phyloP scores from a whole-genome alignment of 768 basidiomycete species.

The Mycena chlorophos region DNA sequence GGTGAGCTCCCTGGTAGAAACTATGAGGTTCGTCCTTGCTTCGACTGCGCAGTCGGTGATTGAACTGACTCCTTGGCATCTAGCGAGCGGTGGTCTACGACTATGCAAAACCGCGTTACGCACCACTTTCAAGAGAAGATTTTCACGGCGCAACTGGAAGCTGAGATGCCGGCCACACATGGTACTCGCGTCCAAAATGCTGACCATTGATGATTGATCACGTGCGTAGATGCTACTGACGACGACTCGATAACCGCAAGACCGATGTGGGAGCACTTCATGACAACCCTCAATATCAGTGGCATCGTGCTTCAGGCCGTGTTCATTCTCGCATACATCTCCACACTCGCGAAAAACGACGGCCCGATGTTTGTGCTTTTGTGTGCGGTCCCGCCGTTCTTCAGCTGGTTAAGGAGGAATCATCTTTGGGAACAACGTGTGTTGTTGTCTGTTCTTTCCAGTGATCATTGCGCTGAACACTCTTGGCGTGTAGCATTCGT shows the following conservation, averaged over 20 bases:
- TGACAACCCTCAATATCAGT: slow-evolving; percentile 24
- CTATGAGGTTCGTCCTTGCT: neutral
- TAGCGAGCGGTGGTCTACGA: slow-evolving; percentile 1
- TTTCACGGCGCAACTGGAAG: slow-evolving; percentile 25
- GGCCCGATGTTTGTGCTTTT: slow-evolving; percentile 37
- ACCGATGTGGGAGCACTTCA: slow-evolving; percentile 22
- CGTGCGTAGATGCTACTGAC: slow-evolving; percentile 5
- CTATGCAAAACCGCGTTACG: slow-evolving; percentile 21
- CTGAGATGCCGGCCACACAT: slow-evolving; percentile 16
- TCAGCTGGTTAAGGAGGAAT: slow-evolving; percentile 18
- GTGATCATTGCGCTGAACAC: neutral
- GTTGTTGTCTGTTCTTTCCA: neutral
- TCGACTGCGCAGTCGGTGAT: neutral
- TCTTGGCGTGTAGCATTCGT: slow-evolving; percentile 29
- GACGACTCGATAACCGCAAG: slow-evolving; percentile 7
- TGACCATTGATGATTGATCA: neutral
- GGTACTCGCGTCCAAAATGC: neutral
- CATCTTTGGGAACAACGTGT: slow-evolving; percentile 34
- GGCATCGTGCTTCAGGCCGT: slow-evolving; percentile 22
- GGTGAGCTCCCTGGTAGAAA: slow-evolving; percentile 2
- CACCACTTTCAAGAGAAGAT: slow-evolving; percentile 30
- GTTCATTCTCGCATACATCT: slow-evolving; percentile 35
- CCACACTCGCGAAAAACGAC: slow-evolving; percentile 31
- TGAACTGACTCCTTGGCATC: neutral
- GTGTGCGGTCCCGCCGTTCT: slow-evolving; percentile 35